phyloP scores from a whole-genome alignment of 2,329 filamentous ascomycete genomes.

The Aureobasidium sp. region DNA sequence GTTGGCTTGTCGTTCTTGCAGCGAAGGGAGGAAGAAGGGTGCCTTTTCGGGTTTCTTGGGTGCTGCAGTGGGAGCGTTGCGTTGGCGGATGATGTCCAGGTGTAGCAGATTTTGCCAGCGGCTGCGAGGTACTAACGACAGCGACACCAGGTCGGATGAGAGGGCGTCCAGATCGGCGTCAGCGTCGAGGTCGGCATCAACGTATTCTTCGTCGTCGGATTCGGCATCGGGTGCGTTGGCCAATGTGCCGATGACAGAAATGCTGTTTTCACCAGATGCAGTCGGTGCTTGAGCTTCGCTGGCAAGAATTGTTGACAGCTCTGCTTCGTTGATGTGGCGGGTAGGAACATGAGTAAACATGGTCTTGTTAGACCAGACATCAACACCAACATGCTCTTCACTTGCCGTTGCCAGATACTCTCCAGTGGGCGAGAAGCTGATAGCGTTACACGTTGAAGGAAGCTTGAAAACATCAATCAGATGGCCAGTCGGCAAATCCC shows the following conservation, averaged over 20 bases:
- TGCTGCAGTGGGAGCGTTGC: conserved; percentile 88
- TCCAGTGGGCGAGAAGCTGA: conserved; percentile 81
- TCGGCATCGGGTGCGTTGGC: conserved; percentile 45
- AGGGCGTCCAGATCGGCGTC: conserved; percentile 35
- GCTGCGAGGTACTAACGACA: conserved; percentile 81
- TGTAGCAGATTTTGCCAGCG: conserved; percentile 93
- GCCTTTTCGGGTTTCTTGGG: conserved; percentile 90
- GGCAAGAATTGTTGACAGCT: conserved; percentile 55
- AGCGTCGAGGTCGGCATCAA: conserved; percentile 35
- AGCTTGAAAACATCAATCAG: conserved; percentile 86
- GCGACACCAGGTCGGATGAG: conserved; percentile 70
- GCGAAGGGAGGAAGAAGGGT: conserved; percentile 82
- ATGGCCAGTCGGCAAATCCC: conserved; percentile 93
- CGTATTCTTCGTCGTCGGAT: conserved; percentile 43
- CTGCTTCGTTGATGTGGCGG: conserved; percentile 69
- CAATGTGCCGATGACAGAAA: conserved; percentile 67
- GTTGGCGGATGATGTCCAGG: conserved; percentile 78
- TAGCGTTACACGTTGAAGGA: conserved; percentile 66
- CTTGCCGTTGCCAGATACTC: conserved; percentile 91
- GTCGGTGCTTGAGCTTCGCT: conserved; percentile 40
- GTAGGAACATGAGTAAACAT: conserved; percentile 85
- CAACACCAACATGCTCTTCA: conserved; percentile 74
- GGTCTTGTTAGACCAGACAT: conserved; percentile 90
- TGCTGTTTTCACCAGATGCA: conserved; percentile 71
- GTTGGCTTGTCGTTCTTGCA: conserved; percentile 32